Evolutionary conservation across 805 yeast species (phyloP), one percentile per base, ranked within the genome.

Genomic region (Suhomyces xylopsoci): DNA sequence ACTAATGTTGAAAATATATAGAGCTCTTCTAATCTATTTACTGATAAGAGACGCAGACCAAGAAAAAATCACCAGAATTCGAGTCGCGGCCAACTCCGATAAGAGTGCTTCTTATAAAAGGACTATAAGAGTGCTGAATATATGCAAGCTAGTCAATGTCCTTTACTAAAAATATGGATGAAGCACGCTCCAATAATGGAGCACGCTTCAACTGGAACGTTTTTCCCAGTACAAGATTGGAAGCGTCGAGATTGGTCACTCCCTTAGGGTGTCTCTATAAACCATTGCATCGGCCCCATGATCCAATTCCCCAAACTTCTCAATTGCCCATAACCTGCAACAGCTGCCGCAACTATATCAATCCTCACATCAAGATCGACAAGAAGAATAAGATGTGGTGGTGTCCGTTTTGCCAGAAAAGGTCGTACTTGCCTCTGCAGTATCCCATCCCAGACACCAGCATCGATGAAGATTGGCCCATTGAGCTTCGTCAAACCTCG

Each of bases 201-300:
- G 82, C 84, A 49, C 79, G 88, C 53, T 86, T 88, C 74, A 82
- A 87, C 61, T 88, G 93, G 93, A 85, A 88, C 68, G 59, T 71
- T 9, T 68, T 74, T 55, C 78, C 79, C 1, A 62, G 70, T 17
- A 73, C 77, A 1, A 64, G 72, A 42, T 58, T 72, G 5, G 79
- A 74, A 52, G 67, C 65, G 3, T 59, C 66, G 2, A 65, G 58
- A 26, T 51, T 71, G 47, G 60, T 65, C 56, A 60, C 71, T 2
- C 78, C 78, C 2, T 38, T 73, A 38, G 79, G 76, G 9, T 73
- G 77, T 54, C 53, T 73, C 40, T 67, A 61, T 50, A 58, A 70
- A 0, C 78, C 78, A 9, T 55, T 67, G 22, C 49, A 45, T 5
- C 26, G 52, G 41, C 3, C 49, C 9, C 10, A 10, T 12, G 38